Evolutionary conservation across 164 flowering plant genomes (phyloP).

Genomic region (Echeveria elegans): DNA sequence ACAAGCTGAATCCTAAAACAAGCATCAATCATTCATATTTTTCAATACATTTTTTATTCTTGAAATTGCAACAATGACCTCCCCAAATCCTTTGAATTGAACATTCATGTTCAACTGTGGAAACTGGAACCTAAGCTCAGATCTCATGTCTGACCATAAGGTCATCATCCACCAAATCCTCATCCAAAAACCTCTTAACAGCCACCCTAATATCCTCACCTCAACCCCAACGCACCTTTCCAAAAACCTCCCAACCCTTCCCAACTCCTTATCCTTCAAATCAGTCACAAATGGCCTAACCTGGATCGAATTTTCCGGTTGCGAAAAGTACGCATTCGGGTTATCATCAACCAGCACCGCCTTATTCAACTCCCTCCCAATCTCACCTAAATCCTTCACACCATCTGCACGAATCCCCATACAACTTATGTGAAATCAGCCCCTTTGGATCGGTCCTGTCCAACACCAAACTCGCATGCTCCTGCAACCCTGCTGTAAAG

Average conservation of each 20-base stretch:
- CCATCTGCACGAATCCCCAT: slow-evolving; percentile 44
- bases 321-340: background rate
- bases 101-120: background rate
- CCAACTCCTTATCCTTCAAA: slow-evolving; percentile 45
- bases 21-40: no score
- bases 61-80: no score
- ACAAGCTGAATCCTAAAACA: background rate
- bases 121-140: background rate
- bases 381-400: background rate
- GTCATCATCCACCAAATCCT: background rate
- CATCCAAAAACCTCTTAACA: slow-evolving; percentile 16
- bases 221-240: background rate
- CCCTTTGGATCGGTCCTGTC: slow-evolving; percentile 42
- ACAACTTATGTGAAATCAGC: slow-evolving; percentile 54
- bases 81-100: background rate
- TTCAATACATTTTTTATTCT: background rate
- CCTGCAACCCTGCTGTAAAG: background rate
- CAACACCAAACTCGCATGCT: slow-evolving; percentile 36
- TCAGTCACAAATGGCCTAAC: slow-evolving; percentile 56
- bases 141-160: background rate
- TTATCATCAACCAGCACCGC: background rate
- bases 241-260: slow-evolving; percentile 30
- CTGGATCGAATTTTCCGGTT: slow-evolving; percentile 32
- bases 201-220: background rate
- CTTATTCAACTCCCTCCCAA: background rate